Conservation (phyloP, 805 yeast genomes). For the Kluyveromyces nonfermentans region DNA sequence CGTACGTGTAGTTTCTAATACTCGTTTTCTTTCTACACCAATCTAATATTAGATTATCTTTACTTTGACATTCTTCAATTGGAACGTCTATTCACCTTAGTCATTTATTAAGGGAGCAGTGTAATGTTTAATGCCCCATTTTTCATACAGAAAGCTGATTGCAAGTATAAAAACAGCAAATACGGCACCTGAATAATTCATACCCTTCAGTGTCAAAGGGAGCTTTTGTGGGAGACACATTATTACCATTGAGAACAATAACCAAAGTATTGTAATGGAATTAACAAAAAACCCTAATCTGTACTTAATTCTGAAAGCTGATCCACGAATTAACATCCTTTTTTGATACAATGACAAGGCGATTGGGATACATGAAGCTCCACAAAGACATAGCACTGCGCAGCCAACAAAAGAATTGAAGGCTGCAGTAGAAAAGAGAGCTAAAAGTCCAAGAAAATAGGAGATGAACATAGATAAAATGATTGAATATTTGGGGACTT, state of each 20-base stretch:
- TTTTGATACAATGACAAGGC: conserved; percentile 50
- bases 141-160: conserved; percentile 41
- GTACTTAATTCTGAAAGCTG: conserved; percentile 52
- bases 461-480: conserved; percentile 55
- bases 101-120: conserved; percentile 46
- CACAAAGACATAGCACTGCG: conserved; percentile 62
- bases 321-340: conserved; percentile 53
- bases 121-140: conserved; percentile 56
- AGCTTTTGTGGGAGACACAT: conserved; percentile 66
- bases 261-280: conserved; percentile 49
- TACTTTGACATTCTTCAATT: not conserved
- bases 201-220: conserved; percentile 35
- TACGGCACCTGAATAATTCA: conserved; percentile 54
- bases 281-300: conserved; percentile 59
- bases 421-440: conserved; percentile 62
- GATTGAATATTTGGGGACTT: conserved; percentile 64
- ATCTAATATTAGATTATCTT: not conserved
- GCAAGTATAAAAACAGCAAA: conserved; percentile 39
- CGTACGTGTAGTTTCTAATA: too few relatives aligned
- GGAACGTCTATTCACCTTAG: not conserved
- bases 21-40: not conserved
- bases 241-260: conserved; percentile 45
- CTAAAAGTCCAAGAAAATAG: conserved; percentile 49
- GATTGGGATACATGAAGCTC: conserved; percentile 73
- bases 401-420: conserved; percentile 81